Conservation (phyloP, 305 asterid genomes). For the Andrographis paniculata region DNA sequence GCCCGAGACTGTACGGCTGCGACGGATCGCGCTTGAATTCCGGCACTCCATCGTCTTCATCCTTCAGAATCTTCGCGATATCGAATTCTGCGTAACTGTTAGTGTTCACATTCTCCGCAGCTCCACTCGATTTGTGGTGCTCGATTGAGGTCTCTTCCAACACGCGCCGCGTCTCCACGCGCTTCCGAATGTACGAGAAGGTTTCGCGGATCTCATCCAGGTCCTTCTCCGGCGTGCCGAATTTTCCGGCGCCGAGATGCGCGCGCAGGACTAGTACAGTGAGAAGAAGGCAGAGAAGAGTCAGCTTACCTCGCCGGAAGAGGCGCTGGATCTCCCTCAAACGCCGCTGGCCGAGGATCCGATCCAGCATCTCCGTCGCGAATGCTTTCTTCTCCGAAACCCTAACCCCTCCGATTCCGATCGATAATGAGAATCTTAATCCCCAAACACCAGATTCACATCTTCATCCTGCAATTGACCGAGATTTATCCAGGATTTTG, state of each 20-base stretch:
- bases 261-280: conserved; percentile 61
- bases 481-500: too few species aligned
- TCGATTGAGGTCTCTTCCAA: conserved; percentile 39
- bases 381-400: neutral
- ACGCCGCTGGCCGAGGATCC: conserved; percentile 46
- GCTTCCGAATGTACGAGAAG: conserved; percentile 45
- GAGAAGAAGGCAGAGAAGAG: conserved; percentile 55
- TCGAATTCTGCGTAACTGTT: conserved; percentile 48
- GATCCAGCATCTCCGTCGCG: conserved; percentile 34
- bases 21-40: conserved; percentile 49
- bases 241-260: conserved; percentile 59
- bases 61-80: conserved; percentile 42
- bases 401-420: too few species aligned
- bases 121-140: conserved; percentile 18
- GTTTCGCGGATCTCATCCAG: conserved; percentile 58
- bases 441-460: too few species aligned
- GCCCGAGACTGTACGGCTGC: conserved; percentile 58
- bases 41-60: conserved; percentile 49
- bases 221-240: conserved; percentile 68
- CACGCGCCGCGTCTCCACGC: conserved; percentile 70
- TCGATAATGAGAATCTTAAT: too few species aligned
- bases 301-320: conserved; percentile 51
- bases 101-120: conserved; percentile 14
- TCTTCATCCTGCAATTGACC: too few species aligned
- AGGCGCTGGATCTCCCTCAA: conserved; percentile 54